Evolutionary conservation across 2,329 filamentous ascomycete species (phyloP), one percentile per base, ranked within the genome.

Genomic region (Fusarium bulbicola): DNA sequence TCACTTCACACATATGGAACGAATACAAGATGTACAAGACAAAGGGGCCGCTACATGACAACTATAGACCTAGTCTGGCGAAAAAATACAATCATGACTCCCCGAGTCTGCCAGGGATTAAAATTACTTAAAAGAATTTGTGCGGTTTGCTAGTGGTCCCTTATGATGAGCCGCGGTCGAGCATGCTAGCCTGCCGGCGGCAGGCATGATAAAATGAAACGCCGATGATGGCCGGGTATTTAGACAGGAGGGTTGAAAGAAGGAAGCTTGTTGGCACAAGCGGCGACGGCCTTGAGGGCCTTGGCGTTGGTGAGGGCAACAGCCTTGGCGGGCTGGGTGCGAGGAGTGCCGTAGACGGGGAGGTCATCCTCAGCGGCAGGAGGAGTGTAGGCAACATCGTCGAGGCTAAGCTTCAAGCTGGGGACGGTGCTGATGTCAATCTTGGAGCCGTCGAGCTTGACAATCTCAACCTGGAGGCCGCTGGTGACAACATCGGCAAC

Each of bases 381-480:
- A 53, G 75, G 76, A 21, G 75, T 79, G 56, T 79, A 76, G 11
- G 77, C 63, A 66, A 81, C 79, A 37, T 79, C 76, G 42, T 73
- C 72, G 24, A 74, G 72, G 42, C 68, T 74, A 42, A 85, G 34
- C 56, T 79, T 73, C 50, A 85, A 78, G 69, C 84, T 84, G 28
- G 81, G 76, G 14, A 79, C 78, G 32, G 52, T 60, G n/a, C 53
- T 65, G 59, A 85, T 70, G 12, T 80, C 78, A 36, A 85, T 53
- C 60, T 80, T 75, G 57, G 85, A 78, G 68, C 81, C 83, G 26
- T 85, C 77, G 15, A 74, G 66, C 82, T 81, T 81, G 58, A 76
- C 65, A 49, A 84, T 80, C 59, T 80, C 76, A 24, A 83, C 74
- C 54, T 80, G 70, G 14, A 84, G 66, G 8, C 76, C 73, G n/a